phyloP scores from a whole-genome alignment of 2,329 filamentous ascomycete genomes.

The Colletotrichum cuscutae region DNA sequence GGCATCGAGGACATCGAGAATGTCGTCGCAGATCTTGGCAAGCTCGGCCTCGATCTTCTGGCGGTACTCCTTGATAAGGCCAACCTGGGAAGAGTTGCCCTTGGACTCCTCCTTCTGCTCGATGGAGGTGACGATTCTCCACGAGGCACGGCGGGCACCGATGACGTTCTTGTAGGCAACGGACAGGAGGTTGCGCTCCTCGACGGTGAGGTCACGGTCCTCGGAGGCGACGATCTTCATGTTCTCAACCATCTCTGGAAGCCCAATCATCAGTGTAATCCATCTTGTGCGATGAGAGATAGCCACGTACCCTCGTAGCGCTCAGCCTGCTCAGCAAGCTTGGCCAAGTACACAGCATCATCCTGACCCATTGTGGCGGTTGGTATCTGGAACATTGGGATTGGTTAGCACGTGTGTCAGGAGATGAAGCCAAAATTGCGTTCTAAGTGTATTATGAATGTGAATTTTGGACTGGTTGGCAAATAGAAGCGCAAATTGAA shows the following conservation, averaged over 20 bases:
- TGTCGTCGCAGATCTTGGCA: slow-evolving; percentile 97
- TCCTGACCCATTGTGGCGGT: slow-evolving; percentile 93
- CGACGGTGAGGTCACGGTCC: slow-evolving; percentile 84
- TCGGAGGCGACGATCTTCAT: slow-evolving; percentile 98
- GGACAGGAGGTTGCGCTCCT: slow-evolving; percentile 97
- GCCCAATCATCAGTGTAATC: slow-evolving; percentile 23
- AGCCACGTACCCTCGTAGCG: slow-evolving; percentile 91
- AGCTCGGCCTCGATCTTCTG: slow-evolving; percentile 98
- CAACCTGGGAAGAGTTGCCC: slow-evolving; percentile 91
- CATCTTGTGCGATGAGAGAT: slow-evolving; percentile 11
- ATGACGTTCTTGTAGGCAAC: slow-evolving; percentile 99
- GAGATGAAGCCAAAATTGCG: slow-evolving; percentile 1
- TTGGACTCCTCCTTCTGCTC: slow-evolving; percentile 99
- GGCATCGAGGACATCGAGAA: slow-evolving; percentile 93
- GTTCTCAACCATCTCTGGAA: slow-evolving; percentile 97
- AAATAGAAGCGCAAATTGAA: neutral
- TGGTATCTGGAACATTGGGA: slow-evolving; percentile 35
- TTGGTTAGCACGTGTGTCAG: slow-evolving; percentile 26
- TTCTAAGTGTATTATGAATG: neutral
- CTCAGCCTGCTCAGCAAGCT: slow-evolving; percentile 99
- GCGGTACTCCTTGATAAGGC: slow-evolving; percentile 96
- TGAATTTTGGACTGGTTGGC: neutral
- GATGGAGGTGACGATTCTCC: slow-evolving; percentile 98
- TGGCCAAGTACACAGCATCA: slow-evolving; percentile 99
- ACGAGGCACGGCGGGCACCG: slow-evolving; percentile 94